phyloP scores from a whole-genome alignment of 306 rosid species.

The Sindora glabra region DNA sequence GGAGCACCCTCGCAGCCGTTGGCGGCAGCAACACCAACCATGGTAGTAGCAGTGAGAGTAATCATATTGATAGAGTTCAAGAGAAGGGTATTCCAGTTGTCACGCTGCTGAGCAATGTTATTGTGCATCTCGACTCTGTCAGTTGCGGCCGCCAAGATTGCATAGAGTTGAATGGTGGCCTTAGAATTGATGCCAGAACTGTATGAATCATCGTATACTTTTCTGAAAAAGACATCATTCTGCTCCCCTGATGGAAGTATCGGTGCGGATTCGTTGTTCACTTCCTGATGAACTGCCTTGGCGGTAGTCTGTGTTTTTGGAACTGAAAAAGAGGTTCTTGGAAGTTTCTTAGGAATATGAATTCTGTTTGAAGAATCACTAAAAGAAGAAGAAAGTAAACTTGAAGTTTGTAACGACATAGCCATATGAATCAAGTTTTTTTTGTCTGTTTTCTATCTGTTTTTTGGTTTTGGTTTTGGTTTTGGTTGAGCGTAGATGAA shows the following conservation, averaged over 20 bases:
- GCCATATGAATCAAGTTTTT: neutral
- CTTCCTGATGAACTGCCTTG: neutral
- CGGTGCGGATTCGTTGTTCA: neutral
- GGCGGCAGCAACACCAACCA: slow-evolving; percentile 26
- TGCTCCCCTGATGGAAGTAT: slow-evolving; percentile 7
- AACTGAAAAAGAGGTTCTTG: slow-evolving; percentile 6
- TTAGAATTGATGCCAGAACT: neutral
- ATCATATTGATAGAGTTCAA: slow-evolving; percentile 41
- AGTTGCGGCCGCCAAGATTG: slow-evolving; percentile 24
- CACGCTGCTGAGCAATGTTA: slow-evolving; percentile 31
- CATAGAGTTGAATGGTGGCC: slow-evolving; percentile 20
- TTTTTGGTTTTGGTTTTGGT: too few species aligned
- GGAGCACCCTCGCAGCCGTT: slow-evolving; percentile 1
- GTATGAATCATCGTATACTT: neutral
- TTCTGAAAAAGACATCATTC: neutral
- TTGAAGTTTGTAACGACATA: slow-evolving; percentile 23
- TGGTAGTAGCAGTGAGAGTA: slow-evolving; percentile 39
- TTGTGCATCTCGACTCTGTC: slow-evolving; percentile 45
- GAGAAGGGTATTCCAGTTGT: slow-evolving; percentile 42
- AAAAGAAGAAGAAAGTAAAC: neutral
- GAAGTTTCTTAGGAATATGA: slow-evolving; percentile 25
- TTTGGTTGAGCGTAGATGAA: too few species aligned
- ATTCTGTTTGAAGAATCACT: slow-evolving; percentile 17
- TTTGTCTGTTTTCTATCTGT: too few species aligned
- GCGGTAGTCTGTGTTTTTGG: neutral